Conservation (phyloP, 1,139 yeast genomes). For the Pichia norvegensis region DNA sequence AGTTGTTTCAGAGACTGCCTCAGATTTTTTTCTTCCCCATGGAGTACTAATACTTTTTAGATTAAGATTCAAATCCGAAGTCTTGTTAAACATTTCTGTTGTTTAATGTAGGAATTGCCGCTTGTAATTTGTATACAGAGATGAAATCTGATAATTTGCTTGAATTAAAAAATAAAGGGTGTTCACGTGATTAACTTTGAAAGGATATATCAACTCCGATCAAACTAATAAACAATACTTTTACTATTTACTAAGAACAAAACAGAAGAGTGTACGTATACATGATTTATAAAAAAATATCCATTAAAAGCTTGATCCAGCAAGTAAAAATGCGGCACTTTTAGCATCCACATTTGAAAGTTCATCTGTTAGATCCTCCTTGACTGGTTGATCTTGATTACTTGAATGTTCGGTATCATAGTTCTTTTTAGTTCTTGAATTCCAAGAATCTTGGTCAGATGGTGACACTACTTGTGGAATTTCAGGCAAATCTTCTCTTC, state of each 20-base stretch:
- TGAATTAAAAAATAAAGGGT: not conserved
- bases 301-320: slow-evolving; percentile 60
- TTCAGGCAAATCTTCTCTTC: slow-evolving; percentile 48
- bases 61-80: slow-evolving; percentile 10
- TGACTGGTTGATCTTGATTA: slow-evolving; percentile 17
- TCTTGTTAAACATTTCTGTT: slow-evolving; percentile 10
- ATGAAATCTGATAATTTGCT: too few species aligned
- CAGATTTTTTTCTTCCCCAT: slow-evolving; percentile 5
- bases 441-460: slow-evolving; percentile 41
- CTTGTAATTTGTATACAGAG: too few species aligned
- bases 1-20: not conserved
- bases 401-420: slow-evolving; percentile 3
- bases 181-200: too few species aligned
- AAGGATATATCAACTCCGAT: too few species aligned
- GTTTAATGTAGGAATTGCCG: not conserved
- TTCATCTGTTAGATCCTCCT: slow-evolving; percentile 28
- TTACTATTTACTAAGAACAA: too few species aligned
- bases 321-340: slow-evolving; percentile 73
- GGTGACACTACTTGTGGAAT: slow-evolving; percentile 17
- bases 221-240: too few species aligned
- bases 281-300: not conserved
- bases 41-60: slow-evolving; percentile 4
- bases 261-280: too few species aligned
- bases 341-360: slow-evolving; percentile 57
- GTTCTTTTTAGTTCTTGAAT: slow-evolving; percentile 21